Evolutionary conservation across 192 early-diverging fungal genomes (phyloP).

Genomic region (Backusella circina): DNA sequence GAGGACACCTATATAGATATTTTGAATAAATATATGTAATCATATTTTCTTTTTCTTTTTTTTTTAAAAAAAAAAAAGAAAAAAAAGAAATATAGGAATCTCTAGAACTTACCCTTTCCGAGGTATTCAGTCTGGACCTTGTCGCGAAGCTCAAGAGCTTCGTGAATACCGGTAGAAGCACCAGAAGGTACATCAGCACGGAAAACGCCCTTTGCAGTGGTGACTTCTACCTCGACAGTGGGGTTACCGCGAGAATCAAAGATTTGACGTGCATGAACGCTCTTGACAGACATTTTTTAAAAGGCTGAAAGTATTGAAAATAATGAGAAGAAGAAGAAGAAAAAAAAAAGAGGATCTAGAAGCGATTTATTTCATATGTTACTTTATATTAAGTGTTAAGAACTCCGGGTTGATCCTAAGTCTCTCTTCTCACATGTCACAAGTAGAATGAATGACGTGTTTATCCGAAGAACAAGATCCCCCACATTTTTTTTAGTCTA

Average conservation of each 20-base stretch:
- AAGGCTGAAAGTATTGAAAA: not conserved
- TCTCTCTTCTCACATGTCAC: slow-evolving; percentile 1
- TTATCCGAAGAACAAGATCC: not conserved
- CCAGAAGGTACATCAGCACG: slow-evolving; percentile 97
- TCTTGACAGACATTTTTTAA: slow-evolving; percentile 1
- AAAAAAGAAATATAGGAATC: not conserved
- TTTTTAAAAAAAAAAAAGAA: too few relatives aligned
- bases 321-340: slow-evolving; percentile 11
- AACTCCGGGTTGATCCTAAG: not conserved
- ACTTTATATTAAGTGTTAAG: not conserved
- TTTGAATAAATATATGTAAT: not conserved
- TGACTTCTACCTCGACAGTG: slow-evolving; percentile 97
- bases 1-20: slow-evolving; percentile 65
- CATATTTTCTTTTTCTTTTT: too few relatives aligned
- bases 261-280: slow-evolving; percentile 73
- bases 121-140: slow-evolving; percentile 78
- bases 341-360: not conserved
- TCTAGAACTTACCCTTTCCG: slow-evolving; percentile 71
- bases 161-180: slow-evolving; percentile 98
- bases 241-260: slow-evolving; percentile 99
- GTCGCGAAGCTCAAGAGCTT: slow-evolving; percentile 98
- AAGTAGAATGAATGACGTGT: not conserved
- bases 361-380: not conserved
- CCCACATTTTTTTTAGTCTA: not conserved
- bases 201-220: slow-evolving; percentile 92